Conservation (phyloP, 2,329 filamentous ascomycete species). For the Hymenoscyphus salicellus region DNA sequence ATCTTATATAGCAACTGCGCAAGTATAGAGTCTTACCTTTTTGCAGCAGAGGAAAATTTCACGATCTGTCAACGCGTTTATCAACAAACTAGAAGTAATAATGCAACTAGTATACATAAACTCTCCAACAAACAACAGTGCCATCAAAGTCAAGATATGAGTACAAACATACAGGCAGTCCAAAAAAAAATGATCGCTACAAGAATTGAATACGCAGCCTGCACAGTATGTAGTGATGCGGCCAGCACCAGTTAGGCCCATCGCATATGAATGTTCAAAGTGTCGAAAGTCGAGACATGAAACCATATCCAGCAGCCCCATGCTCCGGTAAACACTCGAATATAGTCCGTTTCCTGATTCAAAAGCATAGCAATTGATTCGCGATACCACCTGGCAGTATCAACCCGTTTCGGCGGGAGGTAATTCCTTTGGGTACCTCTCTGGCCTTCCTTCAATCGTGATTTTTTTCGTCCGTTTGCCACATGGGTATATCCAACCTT, state of each 20-base stretch:
- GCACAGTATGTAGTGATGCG: not conserved
- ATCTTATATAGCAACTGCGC: too few species aligned
- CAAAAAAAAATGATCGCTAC: not conserved
- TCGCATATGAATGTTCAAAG: not conserved
- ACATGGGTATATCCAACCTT: not conserved
- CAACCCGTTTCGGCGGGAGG: slow-evolving; percentile 1
- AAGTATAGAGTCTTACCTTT: too few species aligned
- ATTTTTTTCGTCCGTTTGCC: not conserved
- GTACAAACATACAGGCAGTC: not conserved
- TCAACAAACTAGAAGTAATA: not conserved
- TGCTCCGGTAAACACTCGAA: not conserved
- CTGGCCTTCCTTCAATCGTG: not conserved
- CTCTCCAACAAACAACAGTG: not conserved
- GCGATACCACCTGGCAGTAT: not conserved
- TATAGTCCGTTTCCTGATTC: not conserved
- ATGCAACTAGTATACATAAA: not conserved
- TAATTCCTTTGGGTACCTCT: not conserved
- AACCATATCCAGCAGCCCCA: not conserved
- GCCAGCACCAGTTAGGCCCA: not conserved
- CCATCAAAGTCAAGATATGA: not conserved
- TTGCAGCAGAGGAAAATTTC: not conserved
- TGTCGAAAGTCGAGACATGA: not conserved
- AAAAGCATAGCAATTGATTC: not conserved
- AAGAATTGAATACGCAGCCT: not conserved
- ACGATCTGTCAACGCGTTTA: not conserved